Percentiles rank a stretch among this genome's conserved stretches.
Conservation (phyloP, 257 asterid species). For the Verbena officinalis region DNA sequence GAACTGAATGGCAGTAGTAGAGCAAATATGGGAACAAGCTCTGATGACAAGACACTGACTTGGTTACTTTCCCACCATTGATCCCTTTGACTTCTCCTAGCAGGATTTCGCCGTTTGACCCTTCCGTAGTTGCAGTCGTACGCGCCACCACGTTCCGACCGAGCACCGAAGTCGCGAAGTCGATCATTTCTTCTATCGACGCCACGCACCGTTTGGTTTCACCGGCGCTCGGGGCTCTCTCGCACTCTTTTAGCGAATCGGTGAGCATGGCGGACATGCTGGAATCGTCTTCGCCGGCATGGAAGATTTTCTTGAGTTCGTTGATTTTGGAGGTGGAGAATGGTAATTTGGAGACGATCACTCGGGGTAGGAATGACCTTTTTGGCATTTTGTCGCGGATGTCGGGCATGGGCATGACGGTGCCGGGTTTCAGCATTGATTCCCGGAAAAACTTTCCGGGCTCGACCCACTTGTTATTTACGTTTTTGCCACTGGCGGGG, state of each 20-base stretch:
- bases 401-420: constrained; percentile 87
- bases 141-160: constrained; percentile 80
- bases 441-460: constrained; percentile 90
- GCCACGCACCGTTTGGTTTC: constrained; percentile 86
- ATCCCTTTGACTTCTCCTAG: constrained; percentile 63
- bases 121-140: constrained; percentile 53
- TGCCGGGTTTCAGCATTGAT: constrained; percentile 63
- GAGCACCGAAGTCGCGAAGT: constrained; percentile 73
- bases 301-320: constrained; percentile 60
- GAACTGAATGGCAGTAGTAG: constrained; percentile 94
- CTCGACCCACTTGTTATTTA: constrained; percentile 59
- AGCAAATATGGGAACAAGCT: constrained; percentile 73
- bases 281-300: constrained; percentile 61
- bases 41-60: constrained; percentile 89
- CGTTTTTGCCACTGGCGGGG: constrained; percentile 38
- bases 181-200: constrained; percentile 91
- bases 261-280: constrained; percentile 49
- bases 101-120: constrained; percentile 51
- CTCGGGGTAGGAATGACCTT: constrained; percentile 89
- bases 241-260: constrained; percentile 68
- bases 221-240: constrained; percentile 72
- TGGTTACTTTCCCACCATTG: constrained; percentile 75
- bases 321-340: constrained; percentile 65
- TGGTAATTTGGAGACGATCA: constrained; percentile 71
- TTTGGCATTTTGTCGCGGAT: constrained; percentile 84